phyloP scores from a whole-genome alignment of 305 asterid species.

The Fraxinus paxiana region DNA sequence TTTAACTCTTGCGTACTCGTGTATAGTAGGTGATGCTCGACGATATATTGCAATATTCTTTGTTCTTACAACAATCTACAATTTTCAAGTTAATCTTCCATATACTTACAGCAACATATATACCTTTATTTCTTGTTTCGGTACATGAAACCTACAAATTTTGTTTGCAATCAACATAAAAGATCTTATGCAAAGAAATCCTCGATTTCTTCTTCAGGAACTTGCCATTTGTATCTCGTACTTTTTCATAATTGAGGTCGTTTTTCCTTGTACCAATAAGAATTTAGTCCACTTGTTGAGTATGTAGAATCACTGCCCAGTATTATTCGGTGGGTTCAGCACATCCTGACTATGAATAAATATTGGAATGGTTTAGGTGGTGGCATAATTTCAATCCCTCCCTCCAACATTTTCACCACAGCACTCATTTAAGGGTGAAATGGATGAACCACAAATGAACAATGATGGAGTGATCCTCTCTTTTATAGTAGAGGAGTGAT shows the following conservation, averaged over 20 bases:
- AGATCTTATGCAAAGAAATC: not conserved
- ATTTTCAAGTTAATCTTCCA: not conserved
- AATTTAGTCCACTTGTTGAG: slow-evolving; percentile 12
- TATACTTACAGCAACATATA: not conserved
- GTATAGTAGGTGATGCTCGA: not conserved
- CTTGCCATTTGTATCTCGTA: slow-evolving; percentile 20
- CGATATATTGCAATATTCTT: not conserved
- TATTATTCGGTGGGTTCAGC: slow-evolving; percentile 15
- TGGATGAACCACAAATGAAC: no score
- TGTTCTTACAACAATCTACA: not conserved
- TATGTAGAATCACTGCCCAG: slow-evolving; percentile 18
- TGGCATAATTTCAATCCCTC: slow-evolving; percentile 33
- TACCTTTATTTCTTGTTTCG: not conserved
- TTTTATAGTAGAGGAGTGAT: not conserved
- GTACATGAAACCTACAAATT: not conserved
- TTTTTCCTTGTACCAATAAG: slow-evolving; percentile 33
- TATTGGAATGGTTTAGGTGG: slow-evolving; percentile 38
- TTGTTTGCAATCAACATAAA: not conserved
- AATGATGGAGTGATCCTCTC: no score
- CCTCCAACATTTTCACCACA: slow-evolving; percentile 50
- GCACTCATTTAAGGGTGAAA: slow-evolving; percentile 23
- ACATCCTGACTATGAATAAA: slow-evolving; percentile 24
- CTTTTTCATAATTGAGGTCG: slow-evolving; percentile 28
- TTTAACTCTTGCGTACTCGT: not conserved
- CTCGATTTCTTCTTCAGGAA: not conserved